phyloP scores from a whole-genome alignment of 2,329 filamentous ascomycete genomes.

The Fusarium neocosmosporiellum region DNA sequence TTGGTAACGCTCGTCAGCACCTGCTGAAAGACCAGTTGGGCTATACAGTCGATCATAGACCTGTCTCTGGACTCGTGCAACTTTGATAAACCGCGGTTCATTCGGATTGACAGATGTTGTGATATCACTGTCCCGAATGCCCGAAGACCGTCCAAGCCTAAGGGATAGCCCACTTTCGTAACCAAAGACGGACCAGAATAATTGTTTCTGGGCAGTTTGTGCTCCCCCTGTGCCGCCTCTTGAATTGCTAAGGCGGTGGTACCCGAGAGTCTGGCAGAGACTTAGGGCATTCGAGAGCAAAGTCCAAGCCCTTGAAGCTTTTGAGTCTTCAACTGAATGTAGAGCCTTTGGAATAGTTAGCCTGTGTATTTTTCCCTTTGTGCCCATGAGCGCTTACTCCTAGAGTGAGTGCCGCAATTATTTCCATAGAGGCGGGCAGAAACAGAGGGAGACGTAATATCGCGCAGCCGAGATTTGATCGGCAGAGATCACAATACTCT shows the following conservation, averaged over 20 bases:
- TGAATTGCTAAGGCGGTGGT: constrained; percentile 37
- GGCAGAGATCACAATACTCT: constrained; percentile 41
- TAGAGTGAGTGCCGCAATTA: constrained; percentile 49
- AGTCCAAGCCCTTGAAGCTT: constrained; percentile 47
- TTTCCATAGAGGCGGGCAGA: constrained; percentile 46
- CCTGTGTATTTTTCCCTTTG: too few relatives aligned
- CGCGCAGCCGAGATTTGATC: constrained; percentile 42
- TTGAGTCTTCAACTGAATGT: constrained; percentile 48
- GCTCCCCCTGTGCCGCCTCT: neutral
- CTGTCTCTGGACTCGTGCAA: constrained; percentile 45
- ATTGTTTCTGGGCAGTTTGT: neutral
- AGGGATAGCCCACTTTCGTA: constrained; percentile 52
- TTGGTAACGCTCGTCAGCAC: neutral
- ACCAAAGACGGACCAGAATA: constrained; percentile 52
- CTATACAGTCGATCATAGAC: constrained; percentile 51
- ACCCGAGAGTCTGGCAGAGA: constrained; percentile 48
- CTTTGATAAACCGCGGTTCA: constrained; percentile 30
- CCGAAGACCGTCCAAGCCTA: constrained; percentile 49
- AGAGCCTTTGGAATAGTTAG: constrained; percentile 40
- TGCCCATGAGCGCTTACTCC: constrained; percentile 39
- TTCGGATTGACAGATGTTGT: constrained; percentile 28
- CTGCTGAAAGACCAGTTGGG: constrained; percentile 9
- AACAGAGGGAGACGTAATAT: constrained; percentile 46
- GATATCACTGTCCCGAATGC: constrained; percentile 48
- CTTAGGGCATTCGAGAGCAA: constrained; percentile 51